phyloP scores from a whole-genome alignment of 305 asterid genomes.

The Plantago lanceolata region DNA sequence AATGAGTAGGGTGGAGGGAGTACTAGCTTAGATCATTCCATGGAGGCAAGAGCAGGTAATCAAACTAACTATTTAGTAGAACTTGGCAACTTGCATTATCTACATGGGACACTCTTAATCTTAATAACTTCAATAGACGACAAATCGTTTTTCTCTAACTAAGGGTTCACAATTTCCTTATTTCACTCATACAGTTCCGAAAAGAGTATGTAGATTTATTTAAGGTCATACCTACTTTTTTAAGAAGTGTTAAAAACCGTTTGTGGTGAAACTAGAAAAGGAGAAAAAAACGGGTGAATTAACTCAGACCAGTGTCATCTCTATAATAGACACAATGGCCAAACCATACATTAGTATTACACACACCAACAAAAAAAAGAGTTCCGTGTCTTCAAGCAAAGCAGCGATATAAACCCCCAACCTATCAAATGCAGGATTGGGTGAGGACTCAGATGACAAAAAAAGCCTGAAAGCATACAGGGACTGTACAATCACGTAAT shows the following conservation, averaged over 20 bases:
- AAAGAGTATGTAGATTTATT: not conserved
- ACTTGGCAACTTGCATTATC: not conserved
- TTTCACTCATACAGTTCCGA: not conserved
- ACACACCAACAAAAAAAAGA: constrained; percentile 3
- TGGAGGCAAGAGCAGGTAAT: too few relatives aligned
- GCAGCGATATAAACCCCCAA: too few relatives aligned
- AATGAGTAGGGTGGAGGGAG: too few relatives aligned
- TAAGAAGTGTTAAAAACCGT: not conserved
- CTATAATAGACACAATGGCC: not conserved
- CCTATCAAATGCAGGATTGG: too few relatives aligned
- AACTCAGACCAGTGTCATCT: not conserved
- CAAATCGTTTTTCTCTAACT: too few relatives aligned
- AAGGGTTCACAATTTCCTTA: not conserved
- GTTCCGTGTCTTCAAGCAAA: constrained; percentile 5
- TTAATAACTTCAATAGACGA: too few relatives aligned
- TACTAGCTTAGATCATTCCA: not conserved
- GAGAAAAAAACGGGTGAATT: not conserved
- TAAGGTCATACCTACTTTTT: not conserved
- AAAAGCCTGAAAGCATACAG: too few relatives aligned
- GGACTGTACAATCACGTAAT: too few relatives aligned
- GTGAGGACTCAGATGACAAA: too few relatives aligned
- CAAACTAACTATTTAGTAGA: not conserved
- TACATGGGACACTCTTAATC: not conserved
- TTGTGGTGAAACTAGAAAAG: not conserved
- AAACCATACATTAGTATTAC: not conserved